Evolutionary conservation across 176 grass and related monocot genomes (phyloP), one percentile per base, ranked within the genome.

Genomic region (Elaeis guineensis): DNA sequence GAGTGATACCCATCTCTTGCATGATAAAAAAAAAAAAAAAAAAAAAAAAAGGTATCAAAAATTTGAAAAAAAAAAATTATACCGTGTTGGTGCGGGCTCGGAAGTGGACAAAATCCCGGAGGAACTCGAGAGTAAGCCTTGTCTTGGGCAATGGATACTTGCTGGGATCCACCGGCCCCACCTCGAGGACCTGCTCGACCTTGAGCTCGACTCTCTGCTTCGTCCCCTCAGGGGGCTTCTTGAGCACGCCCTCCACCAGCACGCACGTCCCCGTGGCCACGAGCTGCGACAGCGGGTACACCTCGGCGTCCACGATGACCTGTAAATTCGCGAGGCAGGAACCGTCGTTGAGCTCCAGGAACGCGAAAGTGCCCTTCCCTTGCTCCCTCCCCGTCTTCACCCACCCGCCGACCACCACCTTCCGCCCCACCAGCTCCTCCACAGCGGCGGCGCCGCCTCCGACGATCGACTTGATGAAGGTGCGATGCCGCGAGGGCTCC

Each of bases 341-440:
- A 0, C 91, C 91, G 17, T 96, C 91, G 78, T 86, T 96, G 75
- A 96, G 59, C 77, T 90, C 91, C 19, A 96, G 91, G 60, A 90
- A 87, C 21, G 87, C 87, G 65, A 86, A 90, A 3, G 79, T 63
- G 5, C 87, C 87, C 35, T 73, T 76, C 1, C 87, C 87, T 71
- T 90, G 87, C 71, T 86, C 82, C 16, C 87, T 73, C 4, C 87
- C 87, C 15, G 87, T 90, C 55, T 82, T 86, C n/a, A 90, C 87
- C 87, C 87, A 90, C 3, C 87, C 87, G 17, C 87, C 87, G 32
- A 90, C 82, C 62, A 90, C 64, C 25, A 90, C 82, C 21, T 62
- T 69, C 21, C 73, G 59, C 29, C 87, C 87, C 14, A 68, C 78
- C 28, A 69, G 35, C 16, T 48, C 70, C 50, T 39, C 69, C 24